Conservation (phyloP, 805 yeast species). For the Saccharomycopsis microspora region DNA sequence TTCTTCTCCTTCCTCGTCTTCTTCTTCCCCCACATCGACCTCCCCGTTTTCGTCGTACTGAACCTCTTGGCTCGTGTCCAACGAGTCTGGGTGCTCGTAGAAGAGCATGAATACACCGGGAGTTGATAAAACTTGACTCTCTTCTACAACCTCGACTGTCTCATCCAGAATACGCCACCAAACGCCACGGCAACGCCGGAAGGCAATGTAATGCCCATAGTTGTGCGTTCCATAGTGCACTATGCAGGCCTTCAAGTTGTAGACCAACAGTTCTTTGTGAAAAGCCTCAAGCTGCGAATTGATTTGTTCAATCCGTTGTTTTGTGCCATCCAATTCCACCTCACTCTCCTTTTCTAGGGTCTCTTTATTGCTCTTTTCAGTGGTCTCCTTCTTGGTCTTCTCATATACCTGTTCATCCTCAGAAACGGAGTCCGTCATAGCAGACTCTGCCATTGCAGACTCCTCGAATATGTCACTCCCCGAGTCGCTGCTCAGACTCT, state of each 20-base stretch:
- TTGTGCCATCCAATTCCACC: constrained; percentile 6
- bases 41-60: constrained; percentile 17
- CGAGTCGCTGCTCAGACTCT: neutral
- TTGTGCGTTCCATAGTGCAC: constrained; percentile 94
- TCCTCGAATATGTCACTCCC: neutral
- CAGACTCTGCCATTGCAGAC: neutral
- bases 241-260: constrained; percentile 73
- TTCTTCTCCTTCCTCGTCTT: constrained; percentile 11
- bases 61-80: constrained; percentile 22
- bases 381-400: neutral
- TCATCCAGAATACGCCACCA: constrained; percentile 98
- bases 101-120: constrained; percentile 92
- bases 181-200: constrained; percentile 63
- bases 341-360: constrained; percentile 4
- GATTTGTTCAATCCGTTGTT: constrained; percentile 24
- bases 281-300: constrained; percentile 20
- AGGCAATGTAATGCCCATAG: constrained; percentile 94
- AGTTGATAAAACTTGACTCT: constrained; percentile 65
- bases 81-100: constrained; percentile 49
- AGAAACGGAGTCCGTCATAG: neutral
- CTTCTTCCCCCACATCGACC: constrained; percentile 6
- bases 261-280: constrained; percentile 28
- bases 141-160: constrained; percentile 68
- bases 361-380: constrained; percentile 6
- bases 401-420: neutral